phyloP scores from a whole-genome alignment of 495 filamentous ascomycete genomes.

The Xylaria venustula region DNA sequence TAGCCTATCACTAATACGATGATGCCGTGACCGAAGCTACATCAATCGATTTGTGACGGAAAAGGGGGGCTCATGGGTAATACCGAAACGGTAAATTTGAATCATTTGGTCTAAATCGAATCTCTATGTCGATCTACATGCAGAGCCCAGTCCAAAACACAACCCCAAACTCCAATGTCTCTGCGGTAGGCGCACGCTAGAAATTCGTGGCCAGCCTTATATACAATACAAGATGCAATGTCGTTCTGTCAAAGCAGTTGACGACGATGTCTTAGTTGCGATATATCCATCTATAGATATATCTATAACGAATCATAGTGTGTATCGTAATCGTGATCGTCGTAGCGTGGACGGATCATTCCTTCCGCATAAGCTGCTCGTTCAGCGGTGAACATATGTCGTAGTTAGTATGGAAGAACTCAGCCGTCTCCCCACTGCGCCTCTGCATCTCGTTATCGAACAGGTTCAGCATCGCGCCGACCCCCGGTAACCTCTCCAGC shows the following conservation, averaged over 20 bases:
- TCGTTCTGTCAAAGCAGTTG: background rate
- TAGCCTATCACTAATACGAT: no score
- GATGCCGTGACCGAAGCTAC: no score
- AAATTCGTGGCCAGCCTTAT: slow-evolving; percentile 1
- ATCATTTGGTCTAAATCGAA: slow-evolving; percentile 1
- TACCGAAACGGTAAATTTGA: no score
- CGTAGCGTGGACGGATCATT: background rate
- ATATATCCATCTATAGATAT: no score
- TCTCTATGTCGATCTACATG: slow-evolving; percentile 1
- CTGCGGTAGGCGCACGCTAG: background rate
- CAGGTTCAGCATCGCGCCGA: slow-evolving; percentile 16
- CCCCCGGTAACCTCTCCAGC: slow-evolving; percentile 10
- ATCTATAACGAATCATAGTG: background rate
- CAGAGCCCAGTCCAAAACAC: background rate
- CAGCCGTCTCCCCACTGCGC: slow-evolving; percentile 14
- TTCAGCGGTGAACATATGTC: slow-evolving; percentile 1
- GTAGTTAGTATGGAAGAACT: slow-evolving; percentile 15
- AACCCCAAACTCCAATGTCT: slow-evolving; percentile 3
- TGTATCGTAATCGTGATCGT: slow-evolving; percentile 1
- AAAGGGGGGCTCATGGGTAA: no score
- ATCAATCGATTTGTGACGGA: no score
- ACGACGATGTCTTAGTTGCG: background rate
- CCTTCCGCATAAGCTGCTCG: slow-evolving; percentile 11
- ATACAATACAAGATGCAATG: slow-evolving; percentile 10
- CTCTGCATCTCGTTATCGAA: slow-evolving; percentile 15